phyloP scores from a whole-genome alignment of 2,329 filamentous ascomycete genomes.

The Curvularia sp. region DNA sequence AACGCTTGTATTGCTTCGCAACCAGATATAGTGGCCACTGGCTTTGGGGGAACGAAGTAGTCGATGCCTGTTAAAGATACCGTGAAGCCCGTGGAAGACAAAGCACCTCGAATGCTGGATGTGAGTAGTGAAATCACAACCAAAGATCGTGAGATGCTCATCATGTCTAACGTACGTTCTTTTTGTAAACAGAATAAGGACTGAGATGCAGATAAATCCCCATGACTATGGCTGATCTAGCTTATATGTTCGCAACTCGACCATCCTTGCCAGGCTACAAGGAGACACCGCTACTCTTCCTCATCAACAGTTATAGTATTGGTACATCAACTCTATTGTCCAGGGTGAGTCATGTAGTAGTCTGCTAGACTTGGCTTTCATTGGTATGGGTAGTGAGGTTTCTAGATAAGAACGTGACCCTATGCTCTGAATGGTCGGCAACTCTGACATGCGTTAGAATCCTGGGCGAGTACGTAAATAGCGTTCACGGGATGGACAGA shows the following conservation, averaged over 20 bases:
- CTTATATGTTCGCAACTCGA: constrained; percentile 4
- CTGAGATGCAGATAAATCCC: not conserved
- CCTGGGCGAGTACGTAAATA: constrained; percentile 7
- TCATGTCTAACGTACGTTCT: not conserved
- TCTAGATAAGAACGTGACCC: constrained; percentile 8
- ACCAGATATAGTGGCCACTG: constrained; percentile 44
- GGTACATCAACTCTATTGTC: not conserved
- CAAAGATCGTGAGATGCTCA: constrained; percentile 18
- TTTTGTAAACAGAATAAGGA: not conserved
- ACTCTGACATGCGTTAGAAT: not conserved
- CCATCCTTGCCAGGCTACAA: not conserved
- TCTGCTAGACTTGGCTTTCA: not conserved
- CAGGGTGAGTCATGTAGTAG: not conserved
- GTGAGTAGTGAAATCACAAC: constrained; percentile 15
- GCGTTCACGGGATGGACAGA: not conserved
- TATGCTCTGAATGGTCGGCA: constrained; percentile 6
- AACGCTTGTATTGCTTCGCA: constrained; percentile 27
- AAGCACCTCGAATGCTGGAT: constrained; percentile 25
- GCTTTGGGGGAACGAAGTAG: constrained; percentile 52
- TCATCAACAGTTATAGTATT: not conserved
- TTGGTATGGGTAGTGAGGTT: not conserved
- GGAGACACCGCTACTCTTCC: not conserved
- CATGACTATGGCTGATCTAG: not conserved
- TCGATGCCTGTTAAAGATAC: constrained; percentile 50
- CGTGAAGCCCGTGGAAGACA: constrained; percentile 51